phyloP scores from a whole-genome alignment of 1,284 basidiomycete species.

The Schizophyllum commune region DNA sequence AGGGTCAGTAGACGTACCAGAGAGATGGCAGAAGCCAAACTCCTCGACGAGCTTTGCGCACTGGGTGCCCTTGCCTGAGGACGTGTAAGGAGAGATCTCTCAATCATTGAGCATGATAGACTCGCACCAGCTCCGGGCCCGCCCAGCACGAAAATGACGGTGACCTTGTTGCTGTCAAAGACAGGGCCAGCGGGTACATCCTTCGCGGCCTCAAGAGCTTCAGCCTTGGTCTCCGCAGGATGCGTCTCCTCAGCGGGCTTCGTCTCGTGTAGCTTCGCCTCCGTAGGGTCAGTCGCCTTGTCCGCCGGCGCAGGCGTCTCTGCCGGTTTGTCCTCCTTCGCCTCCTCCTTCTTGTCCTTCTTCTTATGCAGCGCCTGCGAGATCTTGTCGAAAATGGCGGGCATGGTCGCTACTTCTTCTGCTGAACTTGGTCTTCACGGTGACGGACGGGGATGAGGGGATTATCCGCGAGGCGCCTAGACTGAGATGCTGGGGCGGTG shows the following conservation, averaged over 20 bases:
- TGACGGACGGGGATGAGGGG: conserved; percentile 59
- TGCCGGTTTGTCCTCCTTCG: not conserved
- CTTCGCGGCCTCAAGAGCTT: not conserved
- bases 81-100: conserved; percentile 1
- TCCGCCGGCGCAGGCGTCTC: not conserved
- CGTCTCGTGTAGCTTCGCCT: not conserved
- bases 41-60: conserved; percentile 84
- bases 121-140: conserved; percentile 87
- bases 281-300: not conserved
- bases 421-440: conserved; percentile 19
- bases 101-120: conserved; percentile 5
- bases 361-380: conserved; percentile 35
- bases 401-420: conserved; percentile 19
- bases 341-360: conserved; percentile 11
- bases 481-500: conserved; percentile 55
- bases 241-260: not conserved
- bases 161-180: conserved; percentile 74
- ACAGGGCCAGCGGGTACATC: conserved; percentile 23
- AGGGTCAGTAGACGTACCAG: conserved; percentile 44
- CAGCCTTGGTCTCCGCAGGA: not conserved
- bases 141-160: conserved; percentile 93
- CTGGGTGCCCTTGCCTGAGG: conserved; percentile 92
- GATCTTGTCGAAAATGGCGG: conserved; percentile 44
- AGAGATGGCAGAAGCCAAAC: conserved; percentile 91
- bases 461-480: conserved; percentile 48